Evolutionary conservation across 352 stramenopile genomes (phyloP), one percentile per base, ranked within the genome.

Genomic region (Aphanomyces euteiches): DNA sequence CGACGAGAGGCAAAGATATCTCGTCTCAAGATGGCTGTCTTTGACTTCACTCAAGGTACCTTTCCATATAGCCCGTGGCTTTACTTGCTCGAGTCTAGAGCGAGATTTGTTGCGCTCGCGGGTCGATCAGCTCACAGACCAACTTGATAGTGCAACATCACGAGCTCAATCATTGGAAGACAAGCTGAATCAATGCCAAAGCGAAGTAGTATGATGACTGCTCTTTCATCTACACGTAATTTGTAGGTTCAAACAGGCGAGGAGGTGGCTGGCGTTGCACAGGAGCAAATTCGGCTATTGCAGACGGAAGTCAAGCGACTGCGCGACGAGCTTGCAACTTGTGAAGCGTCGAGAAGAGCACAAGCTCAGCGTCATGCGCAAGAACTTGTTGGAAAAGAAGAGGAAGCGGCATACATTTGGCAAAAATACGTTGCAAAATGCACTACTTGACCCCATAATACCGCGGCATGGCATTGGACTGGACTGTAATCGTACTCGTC

Each of bases 361-460:
- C n/a, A 70, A 19, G 64, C 64, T 12, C 28, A 61, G 37, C 64
- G 64, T 21, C 64, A 70, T 43, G 64, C 64, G 3, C 64, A 70
- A 17, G 37, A 8, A 17, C 40, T 70, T 6, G 34, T 70, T 8
- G 64, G 64, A 7, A 70, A 70, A n/a, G 47, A 61, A 13, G 48
- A 59, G 34, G 64, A 47, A 6, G 53, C 64, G 6, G 53, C 13
- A 7, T 70, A 70, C 39, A 41, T 70, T 6, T 70, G 64, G 64
- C 8, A 63, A n/a, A 70, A 70, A 50, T 70, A 37, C 21, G 54
- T 67, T 60, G 41, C 37, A 19, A 57, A 40, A n/a, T 13, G 48
- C 47, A 41, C 19, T n/a, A 37, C 13, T 58, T 47, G 28, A 69
- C 28, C 28, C 28, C 54, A n/a, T 28, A 28, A 28, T 40, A 61